A percentile compares a stretch with the other conserved stretches of the same genome.
These are phyloP conservation scores for Zalaria sp. DNA, from an alignment of 2,329 filamentous ascomycete species.

Conservation along the genomic window DNA sequence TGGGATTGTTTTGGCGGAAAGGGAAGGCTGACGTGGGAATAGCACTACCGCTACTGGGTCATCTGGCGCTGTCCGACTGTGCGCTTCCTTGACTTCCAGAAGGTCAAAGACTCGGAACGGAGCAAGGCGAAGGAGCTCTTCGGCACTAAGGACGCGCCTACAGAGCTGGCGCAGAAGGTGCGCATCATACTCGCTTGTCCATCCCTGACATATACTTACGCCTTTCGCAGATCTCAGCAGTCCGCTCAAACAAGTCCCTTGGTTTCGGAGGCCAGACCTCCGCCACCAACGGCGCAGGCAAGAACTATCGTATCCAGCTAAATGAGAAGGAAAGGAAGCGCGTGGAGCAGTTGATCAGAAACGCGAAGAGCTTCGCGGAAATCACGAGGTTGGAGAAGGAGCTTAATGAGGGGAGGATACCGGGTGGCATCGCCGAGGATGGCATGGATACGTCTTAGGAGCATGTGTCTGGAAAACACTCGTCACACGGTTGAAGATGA, in stretches of 20 bases:
- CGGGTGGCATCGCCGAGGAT: conserved; percentile 24
- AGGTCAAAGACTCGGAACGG: conserved; percentile 79
- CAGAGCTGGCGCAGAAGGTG: conserved; percentile 62
- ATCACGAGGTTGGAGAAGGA: conserved; percentile 85
- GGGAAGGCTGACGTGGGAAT: conserved; percentile 1
- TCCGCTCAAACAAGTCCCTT: conserved; percentile 67
- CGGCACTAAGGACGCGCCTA: conserved; percentile 57
- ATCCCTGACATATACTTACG: conserved; percentile 14
- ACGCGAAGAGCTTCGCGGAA: conserved; percentile 78
- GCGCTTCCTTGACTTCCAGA: conserved; percentile 82
- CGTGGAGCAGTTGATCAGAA: conserved; percentile 75
- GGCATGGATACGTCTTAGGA: conserved; percentile 18
- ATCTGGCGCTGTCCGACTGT: conserved; percentile 76
- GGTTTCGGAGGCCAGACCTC: conserved; percentile 28
- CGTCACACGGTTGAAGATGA: too few relatives aligned
- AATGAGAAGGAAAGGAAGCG: conserved; percentile 79
- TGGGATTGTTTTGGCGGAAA: conserved; percentile 4
- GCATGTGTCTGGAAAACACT: too few relatives aligned
- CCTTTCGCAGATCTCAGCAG: conserved; percentile 51
- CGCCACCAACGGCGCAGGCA: conserved; percentile 22
- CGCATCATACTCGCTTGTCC: conserved; percentile 5
- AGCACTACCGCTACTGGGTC: conserved; percentile 89
- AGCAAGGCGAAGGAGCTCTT: conserved; percentile 66
- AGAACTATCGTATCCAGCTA: conserved; percentile 33
- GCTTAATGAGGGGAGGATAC: conserved; percentile 75